phyloP scores from a whole-genome alignment of 495 filamentous ascomycete genomes.

The Penicillium canariense region DNA sequence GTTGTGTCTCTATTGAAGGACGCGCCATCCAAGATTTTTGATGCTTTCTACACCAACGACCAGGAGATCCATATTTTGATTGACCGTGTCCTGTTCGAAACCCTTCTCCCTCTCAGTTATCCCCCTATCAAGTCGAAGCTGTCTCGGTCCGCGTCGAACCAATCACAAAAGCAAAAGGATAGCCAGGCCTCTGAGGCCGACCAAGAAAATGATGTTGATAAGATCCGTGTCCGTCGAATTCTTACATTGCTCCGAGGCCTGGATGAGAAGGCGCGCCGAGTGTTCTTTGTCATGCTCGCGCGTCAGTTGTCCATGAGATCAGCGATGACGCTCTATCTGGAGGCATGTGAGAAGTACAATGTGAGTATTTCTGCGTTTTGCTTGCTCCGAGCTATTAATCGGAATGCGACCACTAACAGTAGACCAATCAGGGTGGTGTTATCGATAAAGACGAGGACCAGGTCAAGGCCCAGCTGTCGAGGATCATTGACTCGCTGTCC shows the following conservation, averaged over 20 bases:
- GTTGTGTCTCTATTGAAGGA: slow-evolving; percentile 69
- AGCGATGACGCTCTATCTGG: slow-evolving; percentile 67
- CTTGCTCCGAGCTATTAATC: background rate
- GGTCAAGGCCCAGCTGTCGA: slow-evolving; percentile 64
- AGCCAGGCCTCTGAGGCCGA: slow-evolving; percentile 47
- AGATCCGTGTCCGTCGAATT: slow-evolving; percentile 80
- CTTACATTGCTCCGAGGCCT: slow-evolving; percentile 76
- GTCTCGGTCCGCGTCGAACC: slow-evolving; percentile 54
- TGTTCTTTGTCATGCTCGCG: slow-evolving; percentile 82
- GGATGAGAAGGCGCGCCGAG: slow-evolving; percentile 74
- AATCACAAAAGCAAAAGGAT: slow-evolving; percentile 58
- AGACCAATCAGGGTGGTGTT: slow-evolving; percentile 62
- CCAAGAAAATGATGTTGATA: slow-evolving; percentile 68
- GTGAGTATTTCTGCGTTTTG: slow-evolving; percentile 32
- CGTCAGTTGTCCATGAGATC: slow-evolving; percentile 69
- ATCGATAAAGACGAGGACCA: slow-evolving; percentile 68
- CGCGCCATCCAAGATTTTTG: slow-evolving; percentile 82
- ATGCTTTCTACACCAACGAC: slow-evolving; percentile 89
- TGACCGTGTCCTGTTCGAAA: slow-evolving; percentile 83
- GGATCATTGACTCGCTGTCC: slow-evolving; percentile 63
- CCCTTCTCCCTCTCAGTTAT: slow-evolving; percentile 78
- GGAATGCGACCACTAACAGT: slow-evolving; percentile 26
- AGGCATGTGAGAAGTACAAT: slow-evolving; percentile 81
- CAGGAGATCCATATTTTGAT: slow-evolving; percentile 77
- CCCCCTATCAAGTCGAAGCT: slow-evolving; percentile 74